Base-by-base conservation (phyloP, 2,329 filamentous ascomycete genomes). In the Dothideomycetes sp. region DNA sequence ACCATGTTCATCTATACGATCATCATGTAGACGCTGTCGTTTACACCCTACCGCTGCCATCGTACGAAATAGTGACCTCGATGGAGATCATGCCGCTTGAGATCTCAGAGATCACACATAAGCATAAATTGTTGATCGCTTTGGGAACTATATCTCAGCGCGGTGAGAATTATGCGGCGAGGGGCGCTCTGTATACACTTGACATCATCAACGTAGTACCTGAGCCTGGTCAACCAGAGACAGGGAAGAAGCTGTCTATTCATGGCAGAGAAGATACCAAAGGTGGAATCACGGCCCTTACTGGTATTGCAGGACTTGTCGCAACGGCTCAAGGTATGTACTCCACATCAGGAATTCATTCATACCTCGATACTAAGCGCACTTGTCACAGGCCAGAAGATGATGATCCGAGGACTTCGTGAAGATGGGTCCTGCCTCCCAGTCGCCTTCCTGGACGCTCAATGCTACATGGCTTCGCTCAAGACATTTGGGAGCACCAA, bases 361-460 rank as follows among this genome's bases (percentile, higher is more conserved):
- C 24, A 29, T n/a, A n/a, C n/a, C n/a, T n/a, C n/a, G 12, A 29
- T 7, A 29, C 24, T 29, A 29, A 29, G 8, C 7, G 8, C 7
- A 29, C 24, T 29, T 12, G 24, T 29, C 31, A 17, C 15, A 36
- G 91, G 91, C 1, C 88, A 95, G 54, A 98, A 98, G 62, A 89
- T 87, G 58, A 93, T 98, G 83, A 87, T 98, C 1, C 75, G 91
- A 43, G 91, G 91, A 31, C 71, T 98, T 3, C 95, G 95, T 58
- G 91, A 98, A 59, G 91, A 98, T 56, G 86, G 88, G 1, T 87
- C 84, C 1, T 72, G 96, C 38, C 69, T 96, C 1, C 91, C 91
- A 0, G 89, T 98, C 3, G 91, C 91, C 0, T 98, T 98, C 56
- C 83, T 98, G 71, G 91, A 98, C 54, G 93, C 95, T 79, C 91